Evolutionary conservation across 23 red algal species (phyloP), one percentile per base, ranked within the genome.

Genomic region (Agarophyton chilense): DNA sequence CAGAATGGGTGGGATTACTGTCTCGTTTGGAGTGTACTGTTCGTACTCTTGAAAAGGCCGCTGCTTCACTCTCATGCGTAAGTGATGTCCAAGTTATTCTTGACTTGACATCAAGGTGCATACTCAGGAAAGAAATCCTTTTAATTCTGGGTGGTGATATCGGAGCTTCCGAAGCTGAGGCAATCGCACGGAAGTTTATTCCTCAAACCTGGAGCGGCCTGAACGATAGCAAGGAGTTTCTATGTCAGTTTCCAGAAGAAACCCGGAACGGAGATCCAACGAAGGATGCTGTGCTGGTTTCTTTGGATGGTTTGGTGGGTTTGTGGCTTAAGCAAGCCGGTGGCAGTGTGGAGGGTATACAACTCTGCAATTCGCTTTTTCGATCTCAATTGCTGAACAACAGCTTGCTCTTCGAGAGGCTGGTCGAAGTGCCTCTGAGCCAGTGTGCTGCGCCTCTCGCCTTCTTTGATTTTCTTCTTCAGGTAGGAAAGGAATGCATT

Each of bases 1-100:
- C 64, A 26, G 88, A 91, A 35, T 91, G 88, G 88, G 18, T 91
- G 18, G 88, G 74, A 22, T 82, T 81, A 54, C 51, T 72, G 28
- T 52, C 88, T 65, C 55, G 55, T 34, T 34, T 91, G 65, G 43
- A 77, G 35, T 74, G 40, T 29, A 49, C 22, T 47, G 1, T 74
- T 10, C n/a, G 38, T 9, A 26, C 47, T 43, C 22, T 18, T 24
- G 19, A 49, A 47, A 49, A 11, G 36, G 68, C 68, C 16, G 33
- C 68, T 47, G 41, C 10, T 39, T 34, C 78, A 19, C 50, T 89
- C 8, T 38, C 72, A 0, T 77, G 67, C 47, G 17, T 89, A 43
- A 55, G 36, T 55, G 85, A 89, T 63, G 39, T 60, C 0, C 85
- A 89, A 77, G 72, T 89, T 47, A 60, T 89, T n/a, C 50, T 89